Base-by-base conservation (phyloP, 176 grass and related monocot species). In the Themeda triandra region DNA sequence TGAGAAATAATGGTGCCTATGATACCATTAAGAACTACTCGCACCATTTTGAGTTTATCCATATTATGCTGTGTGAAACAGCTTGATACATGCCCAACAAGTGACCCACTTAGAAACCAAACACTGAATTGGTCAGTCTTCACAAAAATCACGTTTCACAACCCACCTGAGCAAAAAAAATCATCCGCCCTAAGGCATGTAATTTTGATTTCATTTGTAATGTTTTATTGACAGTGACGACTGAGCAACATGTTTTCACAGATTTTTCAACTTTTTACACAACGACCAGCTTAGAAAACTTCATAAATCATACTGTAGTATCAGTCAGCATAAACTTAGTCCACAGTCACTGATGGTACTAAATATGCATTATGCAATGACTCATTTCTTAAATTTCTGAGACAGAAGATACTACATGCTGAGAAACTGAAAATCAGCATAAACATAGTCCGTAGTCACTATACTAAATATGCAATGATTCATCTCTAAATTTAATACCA, bases 321-420 rank as follows among this genome's bases (percentile, higher is more conserved):
- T 51, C 33, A 15, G 27, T 81, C 40, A 76, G 14, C 19, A 64
- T 14, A 25, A 71, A 71, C 35, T 53, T 41, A 69, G 18, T 41
- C 24, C 21, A 2, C 11, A 51, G 44, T 51, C 27, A 49, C 17
- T 71, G 35, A 48, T 59, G 41, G 30, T 40, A 30, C 4, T 13
- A 30, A 85, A 85, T 66, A 73, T 27, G 49, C 6, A 85, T 81
- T 66, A 73, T 32, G 49, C 6, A 51, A 13, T 51, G 13, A 40
- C 29, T 42, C 11, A 35, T 62, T 19, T 66, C 44, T 68, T 74
- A 70, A 28, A 77, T 35, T 29, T 31, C 60, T 85, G 18, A 13
- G 24, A 81, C 8, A 80, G 45, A 14, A 62, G 40, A 31, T 18
- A 17, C 10, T 21, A 54, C 31, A 56, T n/a, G 37, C 45, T 28